Evolutionary conservation across 75 land plant genomes (phyloP).

Genomic region (Picea glauca): DNA sequence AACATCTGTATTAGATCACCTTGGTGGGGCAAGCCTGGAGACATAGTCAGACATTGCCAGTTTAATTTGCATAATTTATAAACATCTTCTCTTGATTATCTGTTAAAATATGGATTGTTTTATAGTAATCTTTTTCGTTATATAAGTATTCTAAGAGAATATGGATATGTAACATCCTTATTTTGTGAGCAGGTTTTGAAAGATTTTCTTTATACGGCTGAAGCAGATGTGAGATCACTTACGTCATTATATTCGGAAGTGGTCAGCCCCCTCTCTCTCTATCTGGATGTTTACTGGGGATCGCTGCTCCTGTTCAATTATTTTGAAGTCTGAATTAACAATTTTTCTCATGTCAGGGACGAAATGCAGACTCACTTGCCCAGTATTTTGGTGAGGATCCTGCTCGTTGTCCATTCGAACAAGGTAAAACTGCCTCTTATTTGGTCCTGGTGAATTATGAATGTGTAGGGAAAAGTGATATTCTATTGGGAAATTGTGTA

Average conservation of each 20-base stretch:
- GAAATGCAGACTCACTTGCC: slow-evolving; percentile 80
- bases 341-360: slow-evolving; percentile 44
- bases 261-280: slow-evolving; percentile 43
- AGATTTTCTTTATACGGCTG: slow-evolving; percentile 82
- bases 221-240: slow-evolving; percentile 91
- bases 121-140: background rate
- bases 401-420: slow-evolving; percentile 84
- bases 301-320: background rate
- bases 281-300: background rate
- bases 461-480: background rate
- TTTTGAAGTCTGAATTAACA: background rate
- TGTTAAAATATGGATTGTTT: background rate
- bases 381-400: slow-evolving; percentile 92
- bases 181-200: slow-evolving; percentile 52
- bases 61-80: background rate
- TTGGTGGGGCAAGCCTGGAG: background rate
- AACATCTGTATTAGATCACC: background rate
- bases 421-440: slow-evolving; percentile 41
- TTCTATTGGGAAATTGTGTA: background rate
- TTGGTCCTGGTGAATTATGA: background rate
- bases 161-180: background rate
- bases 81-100: background rate
- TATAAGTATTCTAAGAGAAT: background rate
- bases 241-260: slow-evolving; percentile 91
- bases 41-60: background rate